phyloP scores from a whole-genome alignment of 768 basidiomycete genomes.

The Amyloporia xantha region DNA sequence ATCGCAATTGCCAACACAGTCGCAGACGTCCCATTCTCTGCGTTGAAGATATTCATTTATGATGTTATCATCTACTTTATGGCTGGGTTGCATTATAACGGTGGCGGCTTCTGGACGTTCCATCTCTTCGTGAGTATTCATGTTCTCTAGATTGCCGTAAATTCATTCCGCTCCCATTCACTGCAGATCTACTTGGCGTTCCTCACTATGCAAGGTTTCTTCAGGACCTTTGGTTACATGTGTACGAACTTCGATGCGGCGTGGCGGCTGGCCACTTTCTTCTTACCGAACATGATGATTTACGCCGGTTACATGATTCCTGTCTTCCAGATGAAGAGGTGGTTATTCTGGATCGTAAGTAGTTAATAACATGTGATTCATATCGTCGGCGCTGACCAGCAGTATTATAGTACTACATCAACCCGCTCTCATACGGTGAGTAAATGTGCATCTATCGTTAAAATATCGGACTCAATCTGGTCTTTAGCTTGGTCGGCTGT shows the following conservation, averaged over 20 bases:
- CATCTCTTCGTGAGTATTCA: slow-evolving; percentile 42
- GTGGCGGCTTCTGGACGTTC: slow-evolving; percentile 46
- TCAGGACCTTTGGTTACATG: slow-evolving; percentile 62
- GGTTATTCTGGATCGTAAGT: slow-evolving; percentile 81
- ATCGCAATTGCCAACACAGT: slow-evolving; percentile 60
- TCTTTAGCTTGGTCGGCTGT: slow-evolving; percentile 58
- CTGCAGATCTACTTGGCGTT: slow-evolving; percentile 47
- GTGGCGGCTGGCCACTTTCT: slow-evolving; percentile 53
- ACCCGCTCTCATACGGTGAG: slow-evolving; percentile 69
- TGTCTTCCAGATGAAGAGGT: slow-evolving; percentile 63
- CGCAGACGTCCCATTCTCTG: slow-evolving; percentile 65
- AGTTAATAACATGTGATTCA: not conserved
- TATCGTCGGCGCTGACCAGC: too few relatives aligned
- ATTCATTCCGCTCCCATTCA: too few relatives aligned
- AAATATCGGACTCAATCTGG: too few relatives aligned
- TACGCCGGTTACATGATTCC: slow-evolving; percentile 71
- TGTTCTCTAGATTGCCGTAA: too few relatives aligned
- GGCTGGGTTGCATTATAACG: slow-evolving; percentile 38
- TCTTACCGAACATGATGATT: slow-evolving; percentile 70
- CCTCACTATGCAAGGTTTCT: slow-evolving; percentile 78
- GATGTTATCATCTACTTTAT: slow-evolving; percentile 68
- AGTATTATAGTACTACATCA: slow-evolving; percentile 65
- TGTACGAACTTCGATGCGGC: slow-evolving; percentile 49
- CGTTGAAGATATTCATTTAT: slow-evolving; percentile 50
- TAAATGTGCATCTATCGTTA: too few relatives aligned